Conservation (phyloP, 2,329 filamentous ascomycete genomes). For the Neurospora crassa region DNA sequence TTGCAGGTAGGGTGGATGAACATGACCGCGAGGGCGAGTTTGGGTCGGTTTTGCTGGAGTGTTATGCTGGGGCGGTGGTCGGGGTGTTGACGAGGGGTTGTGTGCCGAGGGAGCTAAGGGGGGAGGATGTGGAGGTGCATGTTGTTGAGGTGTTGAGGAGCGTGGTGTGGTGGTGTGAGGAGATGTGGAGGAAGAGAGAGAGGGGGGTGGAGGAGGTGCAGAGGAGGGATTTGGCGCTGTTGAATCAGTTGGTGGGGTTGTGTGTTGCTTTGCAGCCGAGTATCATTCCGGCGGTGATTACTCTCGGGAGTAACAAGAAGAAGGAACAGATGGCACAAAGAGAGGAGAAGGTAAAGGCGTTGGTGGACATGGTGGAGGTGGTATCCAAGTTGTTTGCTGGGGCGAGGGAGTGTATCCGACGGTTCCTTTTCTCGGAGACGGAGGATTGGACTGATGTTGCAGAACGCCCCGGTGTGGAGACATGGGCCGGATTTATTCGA, state of each 20-base stretch:
- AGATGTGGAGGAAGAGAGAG: background rate
- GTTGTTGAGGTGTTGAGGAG: slow-evolving; percentile 2
- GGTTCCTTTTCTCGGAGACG: background rate
- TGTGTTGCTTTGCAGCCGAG: background rate
- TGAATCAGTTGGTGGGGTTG: background rate
- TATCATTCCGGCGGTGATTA: background rate
- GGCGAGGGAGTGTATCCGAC: background rate
- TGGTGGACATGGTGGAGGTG: background rate
- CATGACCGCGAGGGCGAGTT: background rate
- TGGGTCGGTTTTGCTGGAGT: slow-evolving; percentile 33
- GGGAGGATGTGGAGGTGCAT: slow-evolving; percentile 7
- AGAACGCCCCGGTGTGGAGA: background rate
- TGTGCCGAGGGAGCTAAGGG: slow-evolving; percentile 24
- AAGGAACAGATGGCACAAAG: background rate
- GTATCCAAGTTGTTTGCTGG: background rate
- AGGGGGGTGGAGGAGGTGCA: background rate
- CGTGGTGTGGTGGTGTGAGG: slow-evolving; percentile 7
- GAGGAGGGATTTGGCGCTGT: background rate
- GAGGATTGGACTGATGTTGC: background rate
- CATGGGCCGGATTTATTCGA: background rate
- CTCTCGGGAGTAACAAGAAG: background rate
- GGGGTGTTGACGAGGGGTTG: slow-evolving; percentile 25
- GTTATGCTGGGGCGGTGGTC: slow-evolving; percentile 37
- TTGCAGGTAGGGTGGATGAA: slow-evolving; percentile 20
- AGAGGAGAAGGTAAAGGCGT: background rate